Conservation (phyloP, 2,329 filamentous ascomycete species). For the Elsinoe batatas region DNA sequence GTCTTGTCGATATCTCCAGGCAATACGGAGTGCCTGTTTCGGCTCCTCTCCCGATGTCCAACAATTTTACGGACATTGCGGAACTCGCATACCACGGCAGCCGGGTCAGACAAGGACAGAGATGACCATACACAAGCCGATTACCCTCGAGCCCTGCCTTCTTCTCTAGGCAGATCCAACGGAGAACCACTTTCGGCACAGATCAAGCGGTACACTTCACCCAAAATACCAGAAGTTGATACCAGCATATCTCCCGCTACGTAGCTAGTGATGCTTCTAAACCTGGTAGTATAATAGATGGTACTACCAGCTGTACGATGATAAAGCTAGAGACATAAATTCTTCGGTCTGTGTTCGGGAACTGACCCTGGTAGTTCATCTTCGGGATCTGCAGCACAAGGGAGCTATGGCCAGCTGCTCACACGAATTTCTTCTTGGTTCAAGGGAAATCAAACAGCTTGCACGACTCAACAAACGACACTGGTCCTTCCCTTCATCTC, state of each 20-base stretch:
- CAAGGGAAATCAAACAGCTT: background rate
- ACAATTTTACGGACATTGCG: no score
- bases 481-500: background rate
- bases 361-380: slow-evolving; percentile 1
- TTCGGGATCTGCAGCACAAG: background rate
- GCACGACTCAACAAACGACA: background rate
- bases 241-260: no score
- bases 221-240: no score
- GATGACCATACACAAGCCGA: background rate
- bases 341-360: no score
- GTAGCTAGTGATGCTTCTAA: no score
- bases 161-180: background rate
- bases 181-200: background rate
- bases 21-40: background rate
- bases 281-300: no score
- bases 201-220: no score
- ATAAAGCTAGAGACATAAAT: no score
- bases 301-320: no score
- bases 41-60: background rate
- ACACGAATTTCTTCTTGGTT: background rate
- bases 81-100: no score
- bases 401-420: background rate
- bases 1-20: background rate
- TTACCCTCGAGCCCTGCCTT: background rate
- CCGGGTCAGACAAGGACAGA: background rate